Evolutionary conservation across 2,329 filamentous ascomycete genomes (phyloP), one percentile per base, ranked within the genome.

Genomic region (Mycocentrospora acerina): DNA sequence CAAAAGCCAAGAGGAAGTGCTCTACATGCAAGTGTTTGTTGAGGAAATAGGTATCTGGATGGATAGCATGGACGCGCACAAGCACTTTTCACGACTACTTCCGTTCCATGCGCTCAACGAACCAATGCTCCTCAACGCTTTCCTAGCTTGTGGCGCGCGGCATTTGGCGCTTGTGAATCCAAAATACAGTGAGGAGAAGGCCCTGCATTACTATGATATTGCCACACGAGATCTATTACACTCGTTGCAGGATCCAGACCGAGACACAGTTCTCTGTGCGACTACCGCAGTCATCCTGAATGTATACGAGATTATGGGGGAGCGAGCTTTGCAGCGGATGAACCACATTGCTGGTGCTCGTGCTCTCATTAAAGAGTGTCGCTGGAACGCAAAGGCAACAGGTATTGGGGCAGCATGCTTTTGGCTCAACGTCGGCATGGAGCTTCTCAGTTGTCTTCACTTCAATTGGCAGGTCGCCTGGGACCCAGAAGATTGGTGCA

Each of bases 21-120:
- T 85, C n/a, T 90, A 90, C 60, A 88, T 96, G 85, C 88, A 95
- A 64, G 83, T 90, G 0, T 97, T 95, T 62, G 85, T 94, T 6
- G 86, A 94, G 58, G 86, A 95, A 51, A 88, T 97, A 2, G 90
- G 86, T 1, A 69, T 89, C 3, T 96, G 91, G 89, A 95, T 97
- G 88, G 91, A 96, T 67, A 88, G 83, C 28, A 82, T 96, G 73
- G 88, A 95, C 69, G 78, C 82, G 24, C 78, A 84, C 50, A 91
- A 91, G 69, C 87, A 94, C 62, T 96, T 96, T 64, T 88, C 88
- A 16, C 80, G 86, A 32, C 73, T 88, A 13, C 74, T 96, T n/a
- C 90, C 91, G 0, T 90, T 89, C 55, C 80, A 91, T 55, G 83
- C 90, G 1, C 73, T 95, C 16, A 79, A 82, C 37, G 88, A 93